A percentile compares a stretch with the other conserved stretches of the same genome.
Evolutionary conservation across 176 grass and related monocot genomes (phyloP).

Genomic region (Dactylis glomerata): DNA sequence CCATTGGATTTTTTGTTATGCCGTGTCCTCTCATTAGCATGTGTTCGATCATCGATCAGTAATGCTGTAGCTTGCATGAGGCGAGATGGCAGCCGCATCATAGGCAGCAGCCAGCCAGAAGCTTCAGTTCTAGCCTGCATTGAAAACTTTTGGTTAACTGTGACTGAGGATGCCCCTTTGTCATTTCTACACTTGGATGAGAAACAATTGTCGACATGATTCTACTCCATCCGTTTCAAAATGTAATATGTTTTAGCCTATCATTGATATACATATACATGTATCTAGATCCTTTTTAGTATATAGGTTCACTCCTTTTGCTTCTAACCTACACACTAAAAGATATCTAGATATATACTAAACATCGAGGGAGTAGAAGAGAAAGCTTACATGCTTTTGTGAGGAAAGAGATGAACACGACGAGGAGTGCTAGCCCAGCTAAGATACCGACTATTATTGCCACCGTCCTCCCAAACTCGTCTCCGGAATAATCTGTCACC

Average conservation of each 20-base stretch:
- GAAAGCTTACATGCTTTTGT: slow-evolving; percentile 52
- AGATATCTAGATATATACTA: too few species aligned
- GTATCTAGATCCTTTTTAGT: too few species aligned
- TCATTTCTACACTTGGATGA: not conserved
- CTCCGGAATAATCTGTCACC: slow-evolving; percentile 43
- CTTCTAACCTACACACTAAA: too few species aligned
- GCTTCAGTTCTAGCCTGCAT: slow-evolving; percentile 15
- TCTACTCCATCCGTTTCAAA: too few species aligned
- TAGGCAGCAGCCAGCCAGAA: not conserved
- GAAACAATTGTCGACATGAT: not conserved
- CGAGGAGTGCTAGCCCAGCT: slow-evolving; percentile 66
- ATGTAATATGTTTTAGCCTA: too few species aligned
- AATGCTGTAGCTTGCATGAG: not conserved
- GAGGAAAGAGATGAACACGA: slow-evolving; percentile 84
- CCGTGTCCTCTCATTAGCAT: not conserved
- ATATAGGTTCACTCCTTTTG: too few species aligned
- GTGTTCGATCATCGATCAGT: too few species aligned
- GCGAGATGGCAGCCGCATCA: not conserved
- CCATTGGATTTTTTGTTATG: too few species aligned
- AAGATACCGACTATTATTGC: slow-evolving; percentile 88
- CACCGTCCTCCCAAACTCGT: slow-evolving; percentile 68
- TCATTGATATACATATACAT: too few species aligned
- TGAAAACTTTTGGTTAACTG: not conserved
- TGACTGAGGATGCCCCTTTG: too few species aligned
- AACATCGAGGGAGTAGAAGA: too few species aligned